phyloP scores from a whole-genome alignment of 805 yeast genomes.

The Cyberlindnera lachancei region DNA sequence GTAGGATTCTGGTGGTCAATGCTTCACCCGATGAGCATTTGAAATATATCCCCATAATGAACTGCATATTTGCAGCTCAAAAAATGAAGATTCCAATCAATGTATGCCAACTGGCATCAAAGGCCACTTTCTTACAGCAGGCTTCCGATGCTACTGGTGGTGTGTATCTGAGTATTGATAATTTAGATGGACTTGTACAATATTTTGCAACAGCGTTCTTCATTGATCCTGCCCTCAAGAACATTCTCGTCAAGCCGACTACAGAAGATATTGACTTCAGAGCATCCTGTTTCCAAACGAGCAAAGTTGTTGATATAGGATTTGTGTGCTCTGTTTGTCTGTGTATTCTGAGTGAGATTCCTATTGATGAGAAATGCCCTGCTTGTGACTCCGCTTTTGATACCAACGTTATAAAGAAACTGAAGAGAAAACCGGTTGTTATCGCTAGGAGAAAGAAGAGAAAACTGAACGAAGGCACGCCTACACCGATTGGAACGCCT shows the following conservation, averaged over 20 bases:
- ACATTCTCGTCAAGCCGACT: constrained; percentile 73
- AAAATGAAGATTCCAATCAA: constrained; percentile 86
- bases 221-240: constrained; percentile 76
- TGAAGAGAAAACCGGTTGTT: constrained; percentile 56
- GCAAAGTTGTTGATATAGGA: constrained; percentile 87
- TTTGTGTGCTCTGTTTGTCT: constrained; percentile 93
- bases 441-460: constrained; percentile 29
- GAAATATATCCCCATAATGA: constrained; percentile 90
- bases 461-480: constrained; percentile 21
- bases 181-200: constrained; percentile 75
- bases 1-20: constrained; percentile 57
- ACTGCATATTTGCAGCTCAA: constrained; percentile 92
- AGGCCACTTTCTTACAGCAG: constrained; percentile 84
- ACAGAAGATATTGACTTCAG: constrained; percentile 84
- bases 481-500: too few relatives aligned
- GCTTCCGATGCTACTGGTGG: constrained; percentile 95
- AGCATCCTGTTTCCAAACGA: constrained; percentile 89
- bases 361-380: constrained; percentile 66
- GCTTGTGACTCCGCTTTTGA: constrained; percentile 82
- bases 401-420: constrained; percentile 44
- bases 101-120: constrained; percentile 70
- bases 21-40: constrained; percentile 69
- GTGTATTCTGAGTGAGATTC: constrained; percentile 67
- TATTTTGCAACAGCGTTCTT: constrained; percentile 75
- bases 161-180: constrained; percentile 60